phyloP scores from a whole-genome alignment of 352 stramenopile species.

The Discostella stelligera region DNA sequence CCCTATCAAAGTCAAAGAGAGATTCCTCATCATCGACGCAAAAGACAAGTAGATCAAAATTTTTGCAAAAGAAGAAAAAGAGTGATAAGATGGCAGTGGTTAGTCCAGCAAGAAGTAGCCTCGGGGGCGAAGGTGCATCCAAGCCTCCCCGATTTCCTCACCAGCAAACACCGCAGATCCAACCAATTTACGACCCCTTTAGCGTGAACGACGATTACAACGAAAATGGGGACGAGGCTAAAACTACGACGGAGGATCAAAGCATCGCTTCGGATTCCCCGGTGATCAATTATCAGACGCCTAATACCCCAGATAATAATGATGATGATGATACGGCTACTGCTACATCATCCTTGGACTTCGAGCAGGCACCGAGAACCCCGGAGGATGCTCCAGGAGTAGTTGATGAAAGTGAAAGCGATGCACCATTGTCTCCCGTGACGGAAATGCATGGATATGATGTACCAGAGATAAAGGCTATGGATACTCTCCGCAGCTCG shows the following conservation, averaged over 20 bases:
- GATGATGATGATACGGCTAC: conserved; percentile 5
- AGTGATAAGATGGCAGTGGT: background rate
- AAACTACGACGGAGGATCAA: background rate
- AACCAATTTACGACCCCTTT: conserved; percentile 9
- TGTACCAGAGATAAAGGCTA: no score
- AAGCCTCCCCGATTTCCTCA: background rate
- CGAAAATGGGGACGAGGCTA: background rate
- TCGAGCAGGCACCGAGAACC: no score
- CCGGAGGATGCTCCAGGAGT: no score
- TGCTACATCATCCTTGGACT: conserved; percentile 2
- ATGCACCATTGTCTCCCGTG: no score
- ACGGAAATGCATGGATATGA: background rate
- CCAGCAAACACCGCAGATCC: background rate
- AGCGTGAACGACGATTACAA: conserved; percentile 8
- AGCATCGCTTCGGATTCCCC: background rate
- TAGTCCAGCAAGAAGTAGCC: background rate
- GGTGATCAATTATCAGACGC: conserved; percentile 2
- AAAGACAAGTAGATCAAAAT: conserved; percentile 32
- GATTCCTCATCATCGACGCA: conserved; percentile 20
- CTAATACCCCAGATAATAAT: background rate
- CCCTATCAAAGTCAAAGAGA: conserved; percentile 38
- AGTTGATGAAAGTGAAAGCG: no score
- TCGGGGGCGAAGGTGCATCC: no score
- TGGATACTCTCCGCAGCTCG: background rate
- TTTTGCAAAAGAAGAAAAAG: conserved; percentile 29